phyloP scores from a whole-genome alignment of 495 filamentous ascomycete genomes.

The Hypoxylon trugodes region DNA sequence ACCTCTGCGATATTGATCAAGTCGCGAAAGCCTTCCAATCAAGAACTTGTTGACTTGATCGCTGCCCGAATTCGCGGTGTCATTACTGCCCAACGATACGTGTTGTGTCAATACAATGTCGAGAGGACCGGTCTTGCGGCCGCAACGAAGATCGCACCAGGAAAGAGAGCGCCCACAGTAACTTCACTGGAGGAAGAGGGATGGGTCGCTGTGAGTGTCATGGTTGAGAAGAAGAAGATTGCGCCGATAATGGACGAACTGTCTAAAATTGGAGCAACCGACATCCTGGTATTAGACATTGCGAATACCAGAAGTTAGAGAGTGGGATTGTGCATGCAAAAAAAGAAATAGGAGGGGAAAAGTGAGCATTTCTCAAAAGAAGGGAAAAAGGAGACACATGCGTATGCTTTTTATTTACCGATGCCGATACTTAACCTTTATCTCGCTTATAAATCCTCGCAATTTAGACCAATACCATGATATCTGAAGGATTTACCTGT shows the following conservation, averaged over 20 bases:
- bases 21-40: constrained; percentile 84
- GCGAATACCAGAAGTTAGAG: constrained; percentile 73
- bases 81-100: constrained; percentile 93
- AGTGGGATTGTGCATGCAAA: neutral
- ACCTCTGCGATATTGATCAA: constrained; percentile 90
- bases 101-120: constrained; percentile 97
- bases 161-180: constrained; percentile 92
- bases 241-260: constrained; percentile 93
- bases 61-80: constrained; percentile 86
- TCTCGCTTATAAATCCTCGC: constrained; percentile 5
- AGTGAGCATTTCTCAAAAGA: neutral
- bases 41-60: constrained; percentile 79
- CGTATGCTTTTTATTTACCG: neutral
- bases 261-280: constrained; percentile 78
- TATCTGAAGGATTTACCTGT: neutral
- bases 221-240: constrained; percentile 92
- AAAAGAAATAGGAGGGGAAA: neutral
- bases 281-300: constrained; percentile 89
- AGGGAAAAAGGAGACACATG: neutral
- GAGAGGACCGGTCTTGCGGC: constrained; percentile 68
- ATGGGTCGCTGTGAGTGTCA: constrained; percentile 92
- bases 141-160: constrained; percentile 85
- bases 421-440: constrained; percentile 1
- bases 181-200: constrained; percentile 84
- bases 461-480: constrained; percentile 1